Evolutionary conservation across 805 yeast species (phyloP).

Genomic region (Candida ipomoeae): DNA sequence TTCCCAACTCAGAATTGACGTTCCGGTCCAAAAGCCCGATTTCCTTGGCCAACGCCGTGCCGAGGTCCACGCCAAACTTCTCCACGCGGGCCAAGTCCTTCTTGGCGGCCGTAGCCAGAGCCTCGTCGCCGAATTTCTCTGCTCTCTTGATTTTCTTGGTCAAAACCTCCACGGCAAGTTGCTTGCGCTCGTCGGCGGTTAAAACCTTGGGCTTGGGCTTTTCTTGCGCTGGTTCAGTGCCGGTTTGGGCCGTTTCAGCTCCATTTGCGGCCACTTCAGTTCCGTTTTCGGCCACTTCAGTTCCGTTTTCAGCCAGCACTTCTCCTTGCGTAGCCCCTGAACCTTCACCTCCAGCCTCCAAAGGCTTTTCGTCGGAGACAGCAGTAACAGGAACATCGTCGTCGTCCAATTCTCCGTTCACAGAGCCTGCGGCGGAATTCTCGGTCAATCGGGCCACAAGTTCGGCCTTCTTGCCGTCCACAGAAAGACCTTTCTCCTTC

Average conservation of each 20-base stretch:
- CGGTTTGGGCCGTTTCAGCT: not conserved
- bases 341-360: too few relatives aligned
- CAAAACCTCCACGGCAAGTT: slow-evolving; percentile 62
- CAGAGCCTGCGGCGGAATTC: slow-evolving; percentile 34
- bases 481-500: slow-evolving; percentile 61
- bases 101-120: slow-evolving; percentile 49
- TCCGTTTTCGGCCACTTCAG: too few relatives aligned
- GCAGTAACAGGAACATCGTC: not conserved
- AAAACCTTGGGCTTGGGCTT: slow-evolving; percentile 38
- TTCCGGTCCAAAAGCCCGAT: slow-evolving; percentile 49
- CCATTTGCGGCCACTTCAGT: not conserved
- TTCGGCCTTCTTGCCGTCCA: slow-evolving; percentile 79
- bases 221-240: not conserved
- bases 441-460: slow-evolving; percentile 62
- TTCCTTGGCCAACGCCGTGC: slow-evolving; percentile 63
- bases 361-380: not conserved
- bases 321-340: too few relatives aligned
- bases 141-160: slow-evolving; percentile 67
- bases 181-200: slow-evolving; percentile 68
- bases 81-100: slow-evolving; percentile 66
- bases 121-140: slow-evolving; percentile 71
- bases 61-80: slow-evolving; percentile 76
- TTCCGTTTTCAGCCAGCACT: too few relatives aligned
- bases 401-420: slow-evolving; percentile 5
- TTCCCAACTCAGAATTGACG: slow-evolving; percentile 23